These are phyloP conservation scores for Colletotrichum cuscutae DNA, from an alignment of 2,329 filamentous ascomycete genomes.

Conservation along the genomic window DNA sequence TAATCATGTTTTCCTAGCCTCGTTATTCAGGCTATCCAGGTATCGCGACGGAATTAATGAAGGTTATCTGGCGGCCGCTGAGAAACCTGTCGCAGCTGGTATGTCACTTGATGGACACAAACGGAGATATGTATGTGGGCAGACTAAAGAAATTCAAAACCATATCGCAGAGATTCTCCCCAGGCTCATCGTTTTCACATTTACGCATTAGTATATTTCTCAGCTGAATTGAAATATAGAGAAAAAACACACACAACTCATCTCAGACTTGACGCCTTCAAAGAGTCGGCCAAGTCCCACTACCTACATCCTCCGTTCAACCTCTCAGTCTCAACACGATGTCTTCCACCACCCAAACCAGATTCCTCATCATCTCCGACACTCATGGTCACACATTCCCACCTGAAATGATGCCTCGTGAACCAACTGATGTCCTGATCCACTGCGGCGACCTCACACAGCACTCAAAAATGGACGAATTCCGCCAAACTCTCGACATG, in stretches of 20 bases:
- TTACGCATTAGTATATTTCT: neutral
- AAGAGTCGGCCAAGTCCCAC: neutral
- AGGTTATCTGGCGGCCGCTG: too few relatives aligned
- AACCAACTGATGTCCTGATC: slow-evolving; percentile 55
- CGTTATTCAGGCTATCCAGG: too few relatives aligned
- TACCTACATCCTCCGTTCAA: neutral
- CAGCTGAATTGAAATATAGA: neutral
- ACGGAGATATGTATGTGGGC: neutral
- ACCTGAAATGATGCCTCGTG: too few relatives aligned
- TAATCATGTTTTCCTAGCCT: too few relatives aligned
- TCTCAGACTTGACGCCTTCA: neutral
- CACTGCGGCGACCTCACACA: slow-evolving; percentile 63
- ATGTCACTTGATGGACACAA: neutral
- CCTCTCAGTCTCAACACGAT: neutral
- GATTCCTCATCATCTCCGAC: slow-evolving; percentile 1
- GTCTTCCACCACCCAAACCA: neutral
- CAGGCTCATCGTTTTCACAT: neutral
- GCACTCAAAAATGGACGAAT: slow-evolving; percentile 53
- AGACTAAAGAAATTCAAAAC: neutral
- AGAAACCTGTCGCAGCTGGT: neutral
- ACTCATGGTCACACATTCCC: neutral
- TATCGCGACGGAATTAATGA: too few relatives aligned
- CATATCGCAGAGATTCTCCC: neutral
- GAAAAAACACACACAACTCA: neutral
- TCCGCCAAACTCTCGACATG: slow-evolving; percentile 46